These are phyloP conservation scores for Cytospora mali DNA, from an alignment of 2,329 filamentous ascomycete species.

Conservation along the genomic window DNA sequence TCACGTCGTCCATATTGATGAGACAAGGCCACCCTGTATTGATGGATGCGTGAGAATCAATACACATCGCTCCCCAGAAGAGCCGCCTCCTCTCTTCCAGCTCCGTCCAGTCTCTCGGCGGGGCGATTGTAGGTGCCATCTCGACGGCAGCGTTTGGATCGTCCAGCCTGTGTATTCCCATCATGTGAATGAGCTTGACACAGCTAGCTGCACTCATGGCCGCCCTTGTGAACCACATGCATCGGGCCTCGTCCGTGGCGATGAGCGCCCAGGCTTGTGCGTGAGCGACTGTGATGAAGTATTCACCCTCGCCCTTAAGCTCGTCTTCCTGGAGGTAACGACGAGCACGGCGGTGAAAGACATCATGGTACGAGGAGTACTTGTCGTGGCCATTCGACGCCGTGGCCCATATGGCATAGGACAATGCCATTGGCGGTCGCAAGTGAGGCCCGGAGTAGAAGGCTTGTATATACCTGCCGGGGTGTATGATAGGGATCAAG, in stretches of 20 bases:
- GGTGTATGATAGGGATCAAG: slow-evolving; percentile 77
- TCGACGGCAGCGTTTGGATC: slow-evolving; percentile 57
- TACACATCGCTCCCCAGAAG: slow-evolving; percentile 83
- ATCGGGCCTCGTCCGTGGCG: slow-evolving; percentile 78
- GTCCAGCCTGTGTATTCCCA: slow-evolving; percentile 81
- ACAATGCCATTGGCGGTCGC: slow-evolving; percentile 78
- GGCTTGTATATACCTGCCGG: slow-evolving; percentile 71
- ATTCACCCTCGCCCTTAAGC: slow-evolving; percentile 81
- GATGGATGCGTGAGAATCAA: slow-evolving; percentile 83
- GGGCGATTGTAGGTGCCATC: slow-evolving; percentile 71
- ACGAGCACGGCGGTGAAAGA: slow-evolving; percentile 80
- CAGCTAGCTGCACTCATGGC: slow-evolving; percentile 78
- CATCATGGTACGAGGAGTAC: slow-evolving; percentile 70
- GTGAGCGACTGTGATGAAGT: slow-evolving; percentile 76
- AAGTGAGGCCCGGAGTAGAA: slow-evolving; percentile 72
- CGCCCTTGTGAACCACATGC: slow-evolving; percentile 81
- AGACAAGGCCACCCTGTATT: slow-evolving; percentile 89
- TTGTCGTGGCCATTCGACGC: slow-evolving; percentile 73
- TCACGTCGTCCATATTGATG: slow-evolving; percentile 74
- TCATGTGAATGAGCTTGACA: slow-evolving; percentile 75
- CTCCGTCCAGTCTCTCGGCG: slow-evolving; percentile 80
- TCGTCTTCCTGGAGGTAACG: slow-evolving; percentile 85
- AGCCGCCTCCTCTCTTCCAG: slow-evolving; percentile 74
- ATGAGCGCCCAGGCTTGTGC: slow-evolving; percentile 80
- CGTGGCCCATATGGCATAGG: slow-evolving; percentile 87